phyloP scores from a whole-genome alignment of 495 filamentous ascomycete genomes.

The Achaetomiella virescens region DNA sequence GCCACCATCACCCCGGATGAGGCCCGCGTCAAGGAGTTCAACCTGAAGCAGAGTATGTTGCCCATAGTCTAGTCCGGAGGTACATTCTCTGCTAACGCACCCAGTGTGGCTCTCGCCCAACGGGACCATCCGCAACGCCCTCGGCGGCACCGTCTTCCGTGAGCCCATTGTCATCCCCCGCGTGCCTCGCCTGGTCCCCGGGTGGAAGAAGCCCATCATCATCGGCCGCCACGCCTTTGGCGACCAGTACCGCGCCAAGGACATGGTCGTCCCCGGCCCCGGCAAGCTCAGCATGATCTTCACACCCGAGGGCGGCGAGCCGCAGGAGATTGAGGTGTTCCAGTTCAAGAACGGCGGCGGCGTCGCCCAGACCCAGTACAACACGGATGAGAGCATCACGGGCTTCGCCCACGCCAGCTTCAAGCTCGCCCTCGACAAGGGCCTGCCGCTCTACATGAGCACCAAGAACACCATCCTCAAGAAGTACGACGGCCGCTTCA shows the following conservation, averaged over 20 bases:
- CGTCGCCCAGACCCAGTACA: slow-evolving; percentile 91
- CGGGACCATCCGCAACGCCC: slow-evolving; percentile 91
- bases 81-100: not conserved
- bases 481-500: slow-evolving; percentile 96
- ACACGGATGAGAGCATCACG: slow-evolving; percentile 88
- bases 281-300: slow-evolving; percentile 91
- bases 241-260: slow-evolving; percentile 96
- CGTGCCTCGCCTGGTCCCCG: slow-evolving; percentile 86
- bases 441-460: slow-evolving; percentile 91
- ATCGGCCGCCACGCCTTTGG: slow-evolving; percentile 98
- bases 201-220: slow-evolving; percentile 98
- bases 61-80: not conserved
- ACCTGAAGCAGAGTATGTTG: slow-evolving; percentile 85
- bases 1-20: slow-evolving; percentile 99
- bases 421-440: slow-evolving; percentile 85
- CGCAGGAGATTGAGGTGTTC: slow-evolving; percentile 82
- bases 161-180: slow-evolving; percentile 93
- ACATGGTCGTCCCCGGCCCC: slow-evolving; percentile 69
- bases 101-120: slow-evolving; percentile 95
- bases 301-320: slow-evolving; percentile 76
- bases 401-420: slow-evolving; percentile 95
- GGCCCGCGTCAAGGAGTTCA: slow-evolving; percentile 92
- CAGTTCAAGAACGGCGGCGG: slow-evolving; percentile 80
- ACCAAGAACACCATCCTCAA: slow-evolving; percentile 99
- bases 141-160: slow-evolving; percentile 95